Evolutionary conservation across 2,329 filamentous ascomycete genomes (phyloP).

Genomic region (Ascochyta lentis): DNA sequence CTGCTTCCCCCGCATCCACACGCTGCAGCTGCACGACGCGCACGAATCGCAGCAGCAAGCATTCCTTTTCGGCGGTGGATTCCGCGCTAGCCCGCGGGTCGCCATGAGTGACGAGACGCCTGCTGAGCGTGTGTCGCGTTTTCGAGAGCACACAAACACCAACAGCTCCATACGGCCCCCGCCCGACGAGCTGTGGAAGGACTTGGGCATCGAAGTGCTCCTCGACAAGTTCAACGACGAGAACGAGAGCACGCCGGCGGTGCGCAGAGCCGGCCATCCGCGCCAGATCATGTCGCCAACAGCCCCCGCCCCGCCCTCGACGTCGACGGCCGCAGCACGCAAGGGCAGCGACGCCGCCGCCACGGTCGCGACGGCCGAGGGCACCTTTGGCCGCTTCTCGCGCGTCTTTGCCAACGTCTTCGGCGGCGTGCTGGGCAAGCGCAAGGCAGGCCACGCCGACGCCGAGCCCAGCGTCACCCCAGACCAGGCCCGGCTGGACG

Average conservation of each 20-base stretch:
- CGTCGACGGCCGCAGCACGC: slow-evolving; percentile 1
- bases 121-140: slow-evolving; percentile 34
- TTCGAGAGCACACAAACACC: slow-evolving; percentile 42
- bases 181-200: slow-evolving; percentile 39
- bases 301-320: background rate
- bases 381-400: slow-evolving; percentile 38
- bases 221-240: slow-evolving; percentile 37
- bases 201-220: slow-evolving; percentile 32
- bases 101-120: slow-evolving; percentile 26
- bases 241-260: slow-evolving; percentile 23
- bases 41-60: background rate
- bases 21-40: background rate
- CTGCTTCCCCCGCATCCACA: background rate
- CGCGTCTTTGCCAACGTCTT: slow-evolving; percentile 36
- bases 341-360: slow-evolving; percentile 9
- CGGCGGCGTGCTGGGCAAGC: slow-evolving; percentile 38
- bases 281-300: background rate
- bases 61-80: background rate
- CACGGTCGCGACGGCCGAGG: slow-evolving; percentile 21
- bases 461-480: slow-evolving; percentile 25
- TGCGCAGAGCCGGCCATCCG: background rate
- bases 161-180: slow-evolving; percentile 38
- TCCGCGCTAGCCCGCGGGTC: background rate
- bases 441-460: slow-evolving; percentile 35
- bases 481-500: slow-evolving; percentile 27